Evolutionary conservation across 2,329 filamentous ascomycete species (phyloP).

Genomic region (Alternaria rosae): DNA sequence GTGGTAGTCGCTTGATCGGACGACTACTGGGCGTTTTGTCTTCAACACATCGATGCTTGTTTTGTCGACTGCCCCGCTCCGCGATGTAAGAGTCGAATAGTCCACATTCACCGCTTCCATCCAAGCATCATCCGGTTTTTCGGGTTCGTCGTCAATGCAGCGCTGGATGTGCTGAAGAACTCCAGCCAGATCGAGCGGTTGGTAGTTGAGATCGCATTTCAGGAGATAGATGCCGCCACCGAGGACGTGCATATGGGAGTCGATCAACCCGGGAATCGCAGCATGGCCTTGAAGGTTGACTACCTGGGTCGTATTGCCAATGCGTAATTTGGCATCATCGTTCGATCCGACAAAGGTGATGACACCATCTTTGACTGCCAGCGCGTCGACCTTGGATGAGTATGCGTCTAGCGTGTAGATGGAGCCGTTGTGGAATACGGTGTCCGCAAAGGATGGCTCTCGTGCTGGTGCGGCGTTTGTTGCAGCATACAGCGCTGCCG

Average conservation of each 20-base stretch:
- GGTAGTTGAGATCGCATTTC: conserved; percentile 10
- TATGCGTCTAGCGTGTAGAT: conserved; percentile 6
- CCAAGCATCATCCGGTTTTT: neutral
- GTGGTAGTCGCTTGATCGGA: conserved; percentile 6
- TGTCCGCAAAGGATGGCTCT: neutral
- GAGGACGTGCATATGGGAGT: conserved; percentile 7
- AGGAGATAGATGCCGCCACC: conserved; percentile 5
- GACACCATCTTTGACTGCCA: conserved; percentile 1
- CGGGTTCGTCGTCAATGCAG: conserved; percentile 6
- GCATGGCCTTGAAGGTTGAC: conserved; percentile 5
- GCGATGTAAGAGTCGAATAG: conserved; percentile 3
- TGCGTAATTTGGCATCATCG: neutral
- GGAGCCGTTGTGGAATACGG: conserved; percentile 4
- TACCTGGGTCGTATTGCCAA: conserved; percentile 4
- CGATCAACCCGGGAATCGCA: conserved; percentile 7
- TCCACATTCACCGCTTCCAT: conserved; percentile 10
- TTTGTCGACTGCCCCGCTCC: neutral
- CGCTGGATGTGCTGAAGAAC: neutral
- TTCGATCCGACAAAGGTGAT: conserved; percentile 6
- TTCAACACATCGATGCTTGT: neutral
- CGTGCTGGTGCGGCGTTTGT: neutral
- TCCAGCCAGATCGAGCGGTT: neutral
- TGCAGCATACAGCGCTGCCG: neutral
- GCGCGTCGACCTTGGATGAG: conserved; percentile 1
- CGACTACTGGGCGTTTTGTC: neutral